Evolutionary conservation across 306 rosid genomes (phyloP), one percentile per base, ranked within the genome.

Genomic region (Casuarina cunninghamiana): DNA sequence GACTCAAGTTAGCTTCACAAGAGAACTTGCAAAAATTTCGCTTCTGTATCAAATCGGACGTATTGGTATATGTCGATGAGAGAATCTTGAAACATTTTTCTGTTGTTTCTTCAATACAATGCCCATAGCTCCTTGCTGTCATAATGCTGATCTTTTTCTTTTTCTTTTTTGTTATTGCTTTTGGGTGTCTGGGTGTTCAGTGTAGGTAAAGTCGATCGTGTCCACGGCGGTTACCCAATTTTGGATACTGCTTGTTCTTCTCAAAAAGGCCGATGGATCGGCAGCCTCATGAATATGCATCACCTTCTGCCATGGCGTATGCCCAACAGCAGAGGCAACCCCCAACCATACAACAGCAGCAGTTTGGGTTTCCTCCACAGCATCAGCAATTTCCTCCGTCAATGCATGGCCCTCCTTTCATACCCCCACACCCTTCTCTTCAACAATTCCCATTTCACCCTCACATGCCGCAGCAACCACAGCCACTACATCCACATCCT

Each of bases 361-460:
- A 82, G 78, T 95, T 87, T 82, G 97, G 97, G 70, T 93, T 88
- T 85, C 95, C 88, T 85, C 91, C 92, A 43, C 97, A 85, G 78
- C 99, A 88, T 78, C 97, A 91, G 77, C 97, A 95, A 81, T 92
- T 90, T 80, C 89, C 94, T 79, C 83, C 92, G 0, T 77, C 92
- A 32, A 87, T 89, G 55, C 98, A 87, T 4, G 95, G 91, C 17
- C 97, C 97, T 10, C 97, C 97, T 37, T 88, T 92, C 85, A 81
- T 88, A 4, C 90, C 97, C 12, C 93, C 92, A 39, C 97, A 89
- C 42, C 97, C 94, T 7, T 83, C 93, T 10, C 62, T 94, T 86
- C 94, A 86, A 78, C 97, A 92, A 79, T 92, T 81, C 82, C 98
- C 96, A 3, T 95, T 78, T 53, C 98, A 83, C 66, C 97, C 76